Evolutionary conservation across 257 asterid genomes (phyloP).

Genomic region (Nicotiana benthamiana): DNA sequence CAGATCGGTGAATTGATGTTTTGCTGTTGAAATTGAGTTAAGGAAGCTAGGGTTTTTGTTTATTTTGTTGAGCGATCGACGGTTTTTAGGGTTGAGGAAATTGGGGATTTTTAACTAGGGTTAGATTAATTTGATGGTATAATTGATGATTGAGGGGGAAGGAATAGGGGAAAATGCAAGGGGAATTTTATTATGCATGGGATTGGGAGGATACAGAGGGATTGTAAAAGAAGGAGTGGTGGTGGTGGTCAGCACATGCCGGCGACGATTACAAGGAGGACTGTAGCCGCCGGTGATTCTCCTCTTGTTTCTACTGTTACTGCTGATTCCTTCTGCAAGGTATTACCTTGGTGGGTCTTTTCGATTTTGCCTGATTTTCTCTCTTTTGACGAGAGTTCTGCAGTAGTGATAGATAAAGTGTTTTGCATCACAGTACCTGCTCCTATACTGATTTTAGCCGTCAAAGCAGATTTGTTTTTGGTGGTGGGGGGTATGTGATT

Average conservation of each 20-base stretch:
- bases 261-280: conserved; percentile 23
- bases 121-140: neutral
- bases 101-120: conserved; percentile 4
- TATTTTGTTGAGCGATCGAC: neutral
- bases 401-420: neutral
- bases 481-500: neutral
- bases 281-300: conserved; percentile 21
- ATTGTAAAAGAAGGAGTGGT: conserved; percentile 8
- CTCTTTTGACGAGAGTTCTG: neutral
- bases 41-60: neutral
- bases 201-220: conserved; percentile 28
- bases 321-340: conserved; percentile 31
- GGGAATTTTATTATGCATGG: conserved; percentile 31
- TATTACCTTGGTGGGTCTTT: conserved; percentile 10
- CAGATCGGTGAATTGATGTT: conserved; percentile 5
- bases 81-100: neutral
- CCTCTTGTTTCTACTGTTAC: conserved; percentile 7
- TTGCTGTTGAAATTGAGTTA: neutral
- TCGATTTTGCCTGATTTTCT: neutral
- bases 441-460: neutral
- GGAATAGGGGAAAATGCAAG: conserved; percentile 26
- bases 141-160: conserved; percentile 25
- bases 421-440: neutral
- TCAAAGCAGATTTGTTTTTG: neutral
- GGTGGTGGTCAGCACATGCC: conserved; percentile 30